These are phyloP conservation scores for Geopyxis carbonaria DNA, from an alignment of 495 filamentous ascomycete species.

Conservation along the genomic window DNA sequence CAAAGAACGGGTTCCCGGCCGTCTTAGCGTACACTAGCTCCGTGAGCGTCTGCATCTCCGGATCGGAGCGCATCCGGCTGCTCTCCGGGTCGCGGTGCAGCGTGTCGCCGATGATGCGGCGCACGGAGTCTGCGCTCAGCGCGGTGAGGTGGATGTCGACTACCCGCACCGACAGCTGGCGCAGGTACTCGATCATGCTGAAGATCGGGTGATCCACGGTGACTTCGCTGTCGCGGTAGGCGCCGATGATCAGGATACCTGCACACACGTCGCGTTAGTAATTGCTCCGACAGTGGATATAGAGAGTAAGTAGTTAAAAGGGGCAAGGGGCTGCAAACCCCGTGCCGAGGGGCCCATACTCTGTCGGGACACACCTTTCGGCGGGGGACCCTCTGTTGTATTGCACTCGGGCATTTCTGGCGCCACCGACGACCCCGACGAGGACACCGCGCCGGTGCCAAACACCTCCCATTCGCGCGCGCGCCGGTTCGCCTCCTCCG, in stretches of 20 bases:
- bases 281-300: too few species aligned
- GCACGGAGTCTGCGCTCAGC: conserved; percentile 21
- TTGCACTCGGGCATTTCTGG: too few species aligned
- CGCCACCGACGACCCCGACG: too few species aligned
- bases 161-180: conserved; percentile 19
- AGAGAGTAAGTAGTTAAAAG: not conserved
- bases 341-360: conserved; percentile 5
- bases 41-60: conserved; percentile 24
- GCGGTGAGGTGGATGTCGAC: conserved; percentile 22
- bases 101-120: conserved; percentile 24
- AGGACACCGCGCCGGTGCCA: too few species aligned
- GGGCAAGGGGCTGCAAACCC: conserved; percentile 3
- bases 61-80: conserved; percentile 15
- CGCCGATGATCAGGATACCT: conserved; percentile 24
- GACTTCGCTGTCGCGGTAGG: conserved; percentile 23
- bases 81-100: conserved; percentile 22
- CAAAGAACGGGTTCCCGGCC: conserved; percentile 24
- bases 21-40: conserved; percentile 25
- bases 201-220: conserved; percentile 21
- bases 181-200: conserved; percentile 22
- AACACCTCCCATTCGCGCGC: conserved; percentile 24
- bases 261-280: not conserved
- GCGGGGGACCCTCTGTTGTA: not conserved
- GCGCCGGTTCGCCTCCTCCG: conserved; percentile 22
- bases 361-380: conserved; percentile 6